Percentiles rank a stretch among this genome's conserved stretches.
Evolutionary conservation across 768 basidiomycete species (phyloP).

Genomic region (Lentinula edodes): DNA sequence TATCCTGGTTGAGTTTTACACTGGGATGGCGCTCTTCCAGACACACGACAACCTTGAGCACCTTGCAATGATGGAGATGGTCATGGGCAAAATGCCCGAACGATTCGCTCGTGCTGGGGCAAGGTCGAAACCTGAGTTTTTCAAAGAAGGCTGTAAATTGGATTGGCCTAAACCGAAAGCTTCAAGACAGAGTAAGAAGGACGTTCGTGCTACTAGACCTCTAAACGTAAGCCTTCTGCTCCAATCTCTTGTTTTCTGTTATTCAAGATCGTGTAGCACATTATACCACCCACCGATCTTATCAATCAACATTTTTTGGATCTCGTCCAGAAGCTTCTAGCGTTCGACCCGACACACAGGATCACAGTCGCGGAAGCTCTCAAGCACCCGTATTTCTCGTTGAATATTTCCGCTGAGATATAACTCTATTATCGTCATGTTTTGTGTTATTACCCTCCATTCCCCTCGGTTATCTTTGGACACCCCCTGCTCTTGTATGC

Average conservation of each 20-base stretch:
- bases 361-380: slow-evolving; percentile 87
- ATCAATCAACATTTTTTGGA: slow-evolving; percentile 81
- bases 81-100: slow-evolving; percentile 97
- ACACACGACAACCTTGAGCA: slow-evolving; percentile 99
- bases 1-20: slow-evolving; percentile 98
- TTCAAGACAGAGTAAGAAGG: slow-evolving; percentile 87
- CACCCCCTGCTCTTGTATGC: slow-evolving; percentile 19
- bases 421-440: slow-evolving; percentile 31
- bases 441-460: slow-evolving; percentile 14
- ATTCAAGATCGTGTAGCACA: slow-evolving; percentile 47
- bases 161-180: slow-evolving; percentile 92
- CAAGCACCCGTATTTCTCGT: slow-evolving; percentile 78
- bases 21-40: slow-evolving; percentile 97
- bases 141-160: slow-evolving; percentile 78
- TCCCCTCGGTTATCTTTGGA: slow-evolving; percentile 17
- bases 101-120: slow-evolving; percentile 73
- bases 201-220: slow-evolving; percentile 79
- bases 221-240: slow-evolving; percentile 51
- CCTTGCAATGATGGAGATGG: slow-evolving; percentile 99
- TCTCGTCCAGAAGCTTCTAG: slow-evolving; percentile 80
- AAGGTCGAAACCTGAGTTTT: slow-evolving; percentile 86
- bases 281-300: slow-evolving; percentile 72
- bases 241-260: slow-evolving; percentile 4
- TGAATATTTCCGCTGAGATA: slow-evolving; percentile 63
- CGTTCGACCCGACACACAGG: slow-evolving; percentile 86